Base-by-base conservation (phyloP, 768 basidiomycete species). In the Leccinum subtestaceum region DNA sequence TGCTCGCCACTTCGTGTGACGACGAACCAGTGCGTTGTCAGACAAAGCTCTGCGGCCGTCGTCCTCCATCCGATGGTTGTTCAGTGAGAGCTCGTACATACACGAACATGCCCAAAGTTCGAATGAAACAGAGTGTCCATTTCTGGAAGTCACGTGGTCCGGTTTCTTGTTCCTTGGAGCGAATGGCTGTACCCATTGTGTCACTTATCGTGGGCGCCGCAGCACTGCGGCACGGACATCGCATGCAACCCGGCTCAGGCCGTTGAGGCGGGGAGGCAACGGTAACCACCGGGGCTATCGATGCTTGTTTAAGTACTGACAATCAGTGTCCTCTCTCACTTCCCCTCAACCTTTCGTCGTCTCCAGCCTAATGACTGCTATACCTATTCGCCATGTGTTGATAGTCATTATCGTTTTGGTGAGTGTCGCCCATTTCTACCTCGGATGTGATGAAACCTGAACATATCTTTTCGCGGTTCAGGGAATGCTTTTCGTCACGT, bases 351-450 rank as follows among this genome's bases (percentile, higher is more conserved):
- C 3, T 40, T 40, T 40, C 40, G 8, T 11, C 17, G 17, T 40
- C 17, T 40, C 40, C 17, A n/a, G 40, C 11, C 5, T 19, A 53
- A 55, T 43, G 45, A 70, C 68, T 66, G 55, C 54, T 19, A 47
- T 70, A 55, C 63, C 63, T 0, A 29, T 62, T 56, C 70, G 70
- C 19, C 50, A 70, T 64, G 60, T 65, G 34, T 27, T 61, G 17
- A 19, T 62, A 48, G 65, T 59, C 23, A 17, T 55, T 15, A 43
- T 53, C 52, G 23, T 71, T 40, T 13, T 72, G 4, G 70, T 71
- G 61, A 64, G 70, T 61, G 43, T 19, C 29, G 10, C 53, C 17
- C 2, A 34, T 15, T 9, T 23, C n/a, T 19, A 11, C 4, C n/a
- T 3, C 4, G 5, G 0, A 5, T 19, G 19, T 34, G 4, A 15